A percentile compares a stretch with the other conserved stretches of the same genome.
phyloP scores from a whole-genome alignment of 176 grass and related monocot species.

The Microstegium vimineum region DNA sequence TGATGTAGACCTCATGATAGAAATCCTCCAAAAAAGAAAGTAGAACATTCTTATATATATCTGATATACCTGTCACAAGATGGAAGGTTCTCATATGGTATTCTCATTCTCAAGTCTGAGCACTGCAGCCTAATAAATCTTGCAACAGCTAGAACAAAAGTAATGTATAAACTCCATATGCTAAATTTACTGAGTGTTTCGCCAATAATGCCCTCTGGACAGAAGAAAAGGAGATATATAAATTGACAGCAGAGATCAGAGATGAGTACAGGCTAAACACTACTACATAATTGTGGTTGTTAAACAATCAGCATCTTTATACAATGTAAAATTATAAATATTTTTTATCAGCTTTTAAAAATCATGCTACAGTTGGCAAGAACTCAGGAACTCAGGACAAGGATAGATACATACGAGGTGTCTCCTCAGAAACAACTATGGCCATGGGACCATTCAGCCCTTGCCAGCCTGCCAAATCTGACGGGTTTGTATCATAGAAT shows the following conservation, averaged over 20 bases:
- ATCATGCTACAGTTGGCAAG: background rate
- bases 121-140: constrained; percentile 99
- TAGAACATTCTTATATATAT: constrained; percentile 23
- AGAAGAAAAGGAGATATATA: constrained; percentile 9
- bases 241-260: background rate
- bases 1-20: background rate
- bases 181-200: constrained; percentile 98
- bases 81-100: constrained; percentile 99
- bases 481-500: constrained; percentile 57
- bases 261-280: background rate
- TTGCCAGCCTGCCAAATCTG: constrained; percentile 62
- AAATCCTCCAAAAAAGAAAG: background rate
- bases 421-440: constrained; percentile 93
- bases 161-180: constrained; percentile 99
- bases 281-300: background rate
- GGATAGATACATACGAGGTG: constrained; percentile 73
- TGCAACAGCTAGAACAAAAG: constrained; percentile 96
- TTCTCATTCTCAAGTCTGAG: constrained; percentile 98
- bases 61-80: constrained; percentile 82
- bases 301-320: background rate
- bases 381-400: background rate
- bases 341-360: background rate
- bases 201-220: constrained; percentile 96
- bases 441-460: constrained; percentile 81
- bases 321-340: background rate